Conservation (phyloP, 192 early-diverging fungal genomes). For the Pilobolus umbonatus region DNA sequence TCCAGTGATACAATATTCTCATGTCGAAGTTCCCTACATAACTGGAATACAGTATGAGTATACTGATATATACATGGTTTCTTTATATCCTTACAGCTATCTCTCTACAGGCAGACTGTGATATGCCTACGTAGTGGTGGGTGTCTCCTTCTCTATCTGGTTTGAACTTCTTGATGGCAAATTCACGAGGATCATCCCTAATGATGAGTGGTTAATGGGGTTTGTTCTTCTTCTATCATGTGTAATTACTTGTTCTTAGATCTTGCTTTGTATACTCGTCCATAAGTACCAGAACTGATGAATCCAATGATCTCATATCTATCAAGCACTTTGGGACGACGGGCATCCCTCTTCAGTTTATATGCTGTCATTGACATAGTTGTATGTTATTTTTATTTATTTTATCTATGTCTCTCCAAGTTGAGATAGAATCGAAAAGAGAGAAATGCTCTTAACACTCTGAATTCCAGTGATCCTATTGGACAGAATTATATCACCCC, state of each 20-base stretch:
- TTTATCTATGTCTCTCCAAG: no score
- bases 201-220: no score
- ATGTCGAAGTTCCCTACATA: conserved; percentile 87
- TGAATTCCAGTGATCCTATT: no score
- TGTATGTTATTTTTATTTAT: no score
- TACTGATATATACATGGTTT: not conserved
- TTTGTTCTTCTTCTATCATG: not conserved
- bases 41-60: conserved; percentile 22
- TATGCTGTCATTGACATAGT: conserved; percentile 55
- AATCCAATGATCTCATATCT: conserved; percentile 88
- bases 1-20: conserved; percentile 83
- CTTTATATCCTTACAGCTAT: conserved; percentile 58
- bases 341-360: conserved; percentile 47
- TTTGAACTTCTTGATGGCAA: conserved; percentile 97
- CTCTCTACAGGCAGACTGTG: conserved; percentile 91
- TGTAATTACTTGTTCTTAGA: conserved; percentile 44
- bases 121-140: conserved; percentile 70
- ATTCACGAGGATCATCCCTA: conserved; percentile 50
- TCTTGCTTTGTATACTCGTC: conserved; percentile 90
- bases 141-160: conserved; percentile 90
- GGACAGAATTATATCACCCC: no score
- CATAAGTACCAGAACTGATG: conserved; percentile 93
- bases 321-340: conserved; percentile 53
- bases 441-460: no score
- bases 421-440: no score